Base-by-base conservation (phyloP, 306 rosid genomes). In the Vicia sativa region DNA sequence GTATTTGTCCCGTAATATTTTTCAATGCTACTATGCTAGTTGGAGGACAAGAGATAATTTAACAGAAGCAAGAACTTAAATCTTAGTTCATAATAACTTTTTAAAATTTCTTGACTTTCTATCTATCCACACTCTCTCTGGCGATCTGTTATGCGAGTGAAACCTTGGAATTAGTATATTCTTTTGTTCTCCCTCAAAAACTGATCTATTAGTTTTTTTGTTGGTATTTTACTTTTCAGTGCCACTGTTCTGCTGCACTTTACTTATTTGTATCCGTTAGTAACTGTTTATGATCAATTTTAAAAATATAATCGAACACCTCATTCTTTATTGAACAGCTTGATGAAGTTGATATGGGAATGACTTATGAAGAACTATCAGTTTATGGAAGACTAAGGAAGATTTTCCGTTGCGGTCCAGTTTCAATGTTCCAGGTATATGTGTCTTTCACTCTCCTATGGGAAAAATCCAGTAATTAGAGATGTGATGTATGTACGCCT, bases 301-400 rank as follows among this genome's bases (percentile, higher is more conserved):
- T 56, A 60, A 58, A 67, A 45, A 29, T 68, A 55, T 50, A 49
- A 46, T 45, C 69, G 56, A 74, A 72, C 58, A 12, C 26, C 62
- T 26, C 23, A 65, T 73, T 76, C 73, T 65, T 45, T 78, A 58
- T 49, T 62, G 66, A 65, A 62, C 84, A 90, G 95, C 86, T 90
- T 50, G 99, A 93, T 75, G 99, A 93, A 82, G 96, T 90, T 41
- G 97, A 93, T 83, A 90, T 90, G 99, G 99, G 96, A 71, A 90
- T 93, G 99, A 86, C 96, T 38, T 93, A 90, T 0, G 97, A 93
- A 74, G 99, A 90, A 77, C 93, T 93, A 75, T 93, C 97, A 11
- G 86, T 86, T 69, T 88, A 85, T 49, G 99, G 99, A 82, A 86
- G 99, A 79, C 55, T 93, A 38, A 81, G 97, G 35, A 93, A 90